A percentile compares a stretch with the other conserved stretches of the same genome.
Evolutionary conservation across 805 yeast genomes (phyloP).

Genomic region (Candida ponderosae): DNA sequence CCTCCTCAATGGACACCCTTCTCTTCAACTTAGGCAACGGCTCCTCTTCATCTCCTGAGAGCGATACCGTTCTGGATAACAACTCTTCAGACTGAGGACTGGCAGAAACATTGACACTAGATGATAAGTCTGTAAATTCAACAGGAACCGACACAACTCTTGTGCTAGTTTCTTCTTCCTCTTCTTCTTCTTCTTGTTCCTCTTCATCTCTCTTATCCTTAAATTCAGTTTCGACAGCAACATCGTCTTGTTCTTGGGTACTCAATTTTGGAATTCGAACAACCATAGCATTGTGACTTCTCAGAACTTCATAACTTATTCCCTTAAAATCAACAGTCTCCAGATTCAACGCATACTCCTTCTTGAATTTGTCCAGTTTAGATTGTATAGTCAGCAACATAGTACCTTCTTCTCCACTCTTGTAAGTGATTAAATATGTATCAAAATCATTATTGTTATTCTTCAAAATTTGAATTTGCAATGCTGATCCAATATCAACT

Average conservation of each 20-base stretch:
- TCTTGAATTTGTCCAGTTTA: constrained; percentile 9
- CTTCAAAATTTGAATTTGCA: constrained; percentile 11
- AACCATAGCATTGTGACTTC: constrained; percentile 4
- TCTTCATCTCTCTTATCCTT: no score
- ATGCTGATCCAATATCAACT: constrained; percentile 1
- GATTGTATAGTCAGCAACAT: constrained; percentile 1
- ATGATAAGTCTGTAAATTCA: constrained; percentile 2
- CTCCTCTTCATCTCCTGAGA: no score
- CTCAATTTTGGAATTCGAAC: constrained; percentile 11
- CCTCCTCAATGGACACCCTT: constrained; percentile 15
- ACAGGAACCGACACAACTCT: constrained; percentile 8
- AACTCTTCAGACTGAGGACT: no score
- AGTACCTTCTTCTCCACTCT: constrained; percentile 4
- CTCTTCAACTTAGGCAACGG: constrained; percentile 13
- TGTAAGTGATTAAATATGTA: constrained; percentile 10
- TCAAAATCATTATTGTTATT: constrained; percentile 6
- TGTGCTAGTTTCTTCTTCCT: constrained; percentile 2
- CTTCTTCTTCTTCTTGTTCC: background rate
- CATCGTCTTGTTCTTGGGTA: no score
- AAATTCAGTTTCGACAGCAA: no score
- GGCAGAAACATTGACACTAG: no score
- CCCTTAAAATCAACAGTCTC: constrained; percentile 6
- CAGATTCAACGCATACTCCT: constrained; percentile 9
- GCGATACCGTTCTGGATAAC: no score
- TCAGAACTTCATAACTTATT: constrained; percentile 9